phyloP scores from a whole-genome alignment of 2,329 filamentous ascomycete genomes.

The Dendrostoma leiphaemia region DNA sequence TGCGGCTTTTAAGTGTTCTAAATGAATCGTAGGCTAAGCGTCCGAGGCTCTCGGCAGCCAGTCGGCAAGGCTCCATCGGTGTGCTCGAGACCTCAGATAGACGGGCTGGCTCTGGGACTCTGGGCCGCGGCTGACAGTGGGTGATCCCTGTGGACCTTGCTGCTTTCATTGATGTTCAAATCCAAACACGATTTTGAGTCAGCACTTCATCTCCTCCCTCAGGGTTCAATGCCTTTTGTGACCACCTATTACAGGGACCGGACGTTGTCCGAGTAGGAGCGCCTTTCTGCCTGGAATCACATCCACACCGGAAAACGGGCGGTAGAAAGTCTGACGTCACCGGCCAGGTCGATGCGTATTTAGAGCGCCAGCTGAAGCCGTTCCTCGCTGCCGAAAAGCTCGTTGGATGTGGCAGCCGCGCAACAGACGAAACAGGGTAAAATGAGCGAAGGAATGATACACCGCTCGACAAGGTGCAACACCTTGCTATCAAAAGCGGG shows the following conservation, averaged over 20 bases:
- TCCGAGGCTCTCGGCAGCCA: too few species aligned
- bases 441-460: background rate
- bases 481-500: slow-evolving; percentile 8
- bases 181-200: background rate
- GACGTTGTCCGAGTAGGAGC: slow-evolving; percentile 5
- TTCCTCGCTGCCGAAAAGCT: too few species aligned
- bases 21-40: too few species aligned
- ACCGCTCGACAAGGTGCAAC: slow-evolving; percentile 7
- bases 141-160: too few species aligned
- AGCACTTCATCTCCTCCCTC: background rate
- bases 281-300: background rate
- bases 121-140: too few species aligned
- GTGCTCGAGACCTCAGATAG: too few species aligned
- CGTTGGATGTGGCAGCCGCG: background rate
- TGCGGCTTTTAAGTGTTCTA: too few species aligned
- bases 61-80: too few species aligned
- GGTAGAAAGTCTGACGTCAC: background rate
- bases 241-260: background rate
- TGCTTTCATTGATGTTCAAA: too few species aligned
- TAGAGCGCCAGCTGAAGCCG: too few species aligned
- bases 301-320: background rate
- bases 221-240: background rate
- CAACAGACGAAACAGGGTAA: background rate
- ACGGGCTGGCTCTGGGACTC: too few species aligned
- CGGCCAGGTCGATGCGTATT: too few species aligned